These are phyloP conservation scores for Caryocar brasiliense DNA, from an alignment of 441 rosid species.

Conservation along the genomic window DNA sequence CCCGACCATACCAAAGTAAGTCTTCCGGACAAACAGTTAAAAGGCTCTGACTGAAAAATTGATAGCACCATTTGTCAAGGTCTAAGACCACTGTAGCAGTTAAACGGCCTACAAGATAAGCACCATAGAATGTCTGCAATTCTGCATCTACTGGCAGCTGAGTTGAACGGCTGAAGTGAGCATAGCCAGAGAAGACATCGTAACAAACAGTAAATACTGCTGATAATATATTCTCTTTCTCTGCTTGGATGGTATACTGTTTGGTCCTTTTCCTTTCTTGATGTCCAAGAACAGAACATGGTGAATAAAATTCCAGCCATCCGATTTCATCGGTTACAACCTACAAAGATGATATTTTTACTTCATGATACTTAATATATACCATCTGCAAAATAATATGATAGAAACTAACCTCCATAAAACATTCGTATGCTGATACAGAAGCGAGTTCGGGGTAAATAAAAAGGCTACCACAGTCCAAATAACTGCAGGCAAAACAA, in stretches of 20 bases:
- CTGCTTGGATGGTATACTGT: constrained; percentile 49
- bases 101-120: not conserved
- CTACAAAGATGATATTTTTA: constrained; percentile 18
- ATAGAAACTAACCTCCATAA: constrained; percentile 44
- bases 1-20: not conserved
- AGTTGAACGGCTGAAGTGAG: constrained; percentile 52
- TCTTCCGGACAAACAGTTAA: constrained; percentile 47
- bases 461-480: constrained; percentile 66
- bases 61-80: constrained; percentile 9
- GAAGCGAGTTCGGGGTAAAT: constrained; percentile 47
- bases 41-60: constrained; percentile 46
- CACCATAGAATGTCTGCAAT: constrained; percentile 41
- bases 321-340: constrained; percentile 56
- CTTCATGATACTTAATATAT: constrained; percentile 2
- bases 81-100: not conserved
- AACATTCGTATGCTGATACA: constrained; percentile 40
- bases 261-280: constrained; percentile 43
- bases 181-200: constrained; percentile 65
- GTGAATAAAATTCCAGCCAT: constrained; percentile 58
- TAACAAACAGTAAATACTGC: constrained; percentile 53
- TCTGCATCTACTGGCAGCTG: constrained; percentile 43
- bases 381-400: constrained; percentile 10
- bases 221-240: constrained; percentile 53
- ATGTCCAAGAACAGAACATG: constrained; percentile 13
- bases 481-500: constrained; percentile 34